Evolutionary conservation across 2,329 filamentous ascomycete genomes (phyloP).

Genomic region (Trichoderma koningii): DNA sequence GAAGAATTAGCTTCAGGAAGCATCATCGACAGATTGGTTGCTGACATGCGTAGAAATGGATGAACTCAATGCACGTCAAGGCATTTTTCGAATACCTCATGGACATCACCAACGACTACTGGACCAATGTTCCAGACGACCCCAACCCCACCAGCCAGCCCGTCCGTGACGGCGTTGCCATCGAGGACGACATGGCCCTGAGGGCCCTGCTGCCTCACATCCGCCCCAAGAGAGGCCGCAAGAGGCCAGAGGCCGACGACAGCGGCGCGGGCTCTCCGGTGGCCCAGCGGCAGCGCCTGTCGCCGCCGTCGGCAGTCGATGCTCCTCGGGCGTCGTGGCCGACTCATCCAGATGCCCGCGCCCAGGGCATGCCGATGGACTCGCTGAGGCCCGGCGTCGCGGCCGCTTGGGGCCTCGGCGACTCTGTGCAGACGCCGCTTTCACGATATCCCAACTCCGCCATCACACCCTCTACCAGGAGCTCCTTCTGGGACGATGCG

Average conservation of each 20-base stretch:
- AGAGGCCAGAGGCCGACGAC: constrained; percentile 65
- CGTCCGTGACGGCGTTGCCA: constrained; percentile 75
- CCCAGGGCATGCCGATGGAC: constrained; percentile 41
- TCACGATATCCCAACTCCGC: constrained; percentile 77
- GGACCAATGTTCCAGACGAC: constrained; percentile 69
- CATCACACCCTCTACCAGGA: constrained; percentile 64
- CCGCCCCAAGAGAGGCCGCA: constrained; percentile 61
- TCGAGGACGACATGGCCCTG: constrained; percentile 87
- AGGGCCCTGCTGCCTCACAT: constrained; percentile 80
- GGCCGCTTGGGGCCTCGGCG: constrained; percentile 43
- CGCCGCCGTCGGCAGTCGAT: constrained; percentile 52
- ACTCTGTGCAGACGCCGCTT: constrained; percentile 61
- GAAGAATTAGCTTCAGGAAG: background rate
- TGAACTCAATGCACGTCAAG: constrained; percentile 94
- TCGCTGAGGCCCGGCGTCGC: constrained; percentile 39
- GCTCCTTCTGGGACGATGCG: constrained; percentile 57
- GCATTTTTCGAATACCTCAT: constrained; percentile 91
- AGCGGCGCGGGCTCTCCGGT: constrained; percentile 46
- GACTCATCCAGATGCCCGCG: constrained; percentile 46
- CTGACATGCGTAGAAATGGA: constrained; percentile 73
- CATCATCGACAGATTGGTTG: background rate
- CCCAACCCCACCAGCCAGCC: constrained; percentile 63
- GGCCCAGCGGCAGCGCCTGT: constrained; percentile 63
- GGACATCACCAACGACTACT: constrained; percentile 77
- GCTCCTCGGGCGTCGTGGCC: constrained; percentile 44